Conservation (phyloP, 2,329 filamentous ascomycete genomes). For the Diaporthe longicolla region DNA sequence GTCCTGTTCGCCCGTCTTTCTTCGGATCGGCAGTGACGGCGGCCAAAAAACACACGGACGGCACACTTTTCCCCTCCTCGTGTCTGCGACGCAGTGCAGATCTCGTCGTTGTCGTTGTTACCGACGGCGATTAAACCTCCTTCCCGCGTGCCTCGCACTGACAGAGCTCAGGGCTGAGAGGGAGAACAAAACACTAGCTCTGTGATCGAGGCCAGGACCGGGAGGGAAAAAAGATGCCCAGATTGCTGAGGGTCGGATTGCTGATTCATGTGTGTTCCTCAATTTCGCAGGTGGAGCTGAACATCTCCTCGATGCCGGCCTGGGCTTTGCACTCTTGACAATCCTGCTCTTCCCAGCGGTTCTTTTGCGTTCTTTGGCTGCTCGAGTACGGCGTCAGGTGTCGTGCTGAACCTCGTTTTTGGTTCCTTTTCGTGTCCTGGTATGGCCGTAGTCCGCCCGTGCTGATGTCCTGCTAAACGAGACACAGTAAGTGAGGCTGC, state of each 20-base stretch:
- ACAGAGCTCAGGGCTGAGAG: neutral
- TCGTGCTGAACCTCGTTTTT: neutral
- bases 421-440: neutral
- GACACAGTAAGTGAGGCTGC: constrained; percentile 3
- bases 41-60: constrained; percentile 24
- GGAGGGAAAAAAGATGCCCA: neutral
- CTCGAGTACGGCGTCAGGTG: neutral
- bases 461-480: neutral
- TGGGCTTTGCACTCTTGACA: constrained; percentile 3
- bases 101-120: neutral
- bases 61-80: constrained; percentile 15
- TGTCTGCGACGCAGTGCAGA: constrained; percentile 10
- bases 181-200: constrained; percentile 1
- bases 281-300: constrained; percentile 30
- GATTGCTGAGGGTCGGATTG: constrained; percentile 33
- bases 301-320: neutral
- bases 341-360: neutral
- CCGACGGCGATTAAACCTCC: neutral
- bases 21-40: constrained; percentile 27
- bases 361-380: neutral
- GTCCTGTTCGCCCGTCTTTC: neutral
- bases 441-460: constrained; percentile 4
- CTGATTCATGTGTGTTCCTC: constrained; percentile 35
- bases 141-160: constrained; percentile 9
- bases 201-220: neutral